Percentiles rank a stretch among this genome's conserved stretches.
These are phyloP conservation scores for Beta vulgaris DNA, from an alignment of 148 eudicot genomes.

Conservation along the genomic window DNA sequence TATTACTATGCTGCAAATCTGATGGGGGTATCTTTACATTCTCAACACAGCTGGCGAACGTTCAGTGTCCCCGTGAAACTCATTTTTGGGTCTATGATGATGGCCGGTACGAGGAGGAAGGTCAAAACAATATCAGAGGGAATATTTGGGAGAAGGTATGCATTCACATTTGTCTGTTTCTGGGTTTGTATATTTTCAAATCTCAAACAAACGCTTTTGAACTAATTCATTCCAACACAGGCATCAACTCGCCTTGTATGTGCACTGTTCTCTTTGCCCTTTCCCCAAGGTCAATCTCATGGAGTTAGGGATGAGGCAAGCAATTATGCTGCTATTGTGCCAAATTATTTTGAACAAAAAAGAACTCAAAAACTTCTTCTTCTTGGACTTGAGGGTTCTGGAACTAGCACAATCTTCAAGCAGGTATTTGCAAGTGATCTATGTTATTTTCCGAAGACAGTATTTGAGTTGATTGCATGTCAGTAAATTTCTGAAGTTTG, in stretches of 20 bases:
- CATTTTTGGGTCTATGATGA: slow-evolving; percentile 99
- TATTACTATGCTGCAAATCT: slow-evolving; percentile 3
- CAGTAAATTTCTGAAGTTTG: not conserved
- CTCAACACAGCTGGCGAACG: slow-evolving; percentile 73
- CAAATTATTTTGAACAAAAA: slow-evolving; percentile 76
- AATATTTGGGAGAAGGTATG: slow-evolving; percentile 98
- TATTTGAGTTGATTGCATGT: slow-evolving; percentile 3
- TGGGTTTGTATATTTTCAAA: not conserved
- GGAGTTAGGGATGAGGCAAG: slow-evolving; percentile 79
- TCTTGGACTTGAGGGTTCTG: slow-evolving; percentile 81
- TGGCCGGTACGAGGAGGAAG: slow-evolving; percentile 99
- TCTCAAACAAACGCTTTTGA: slow-evolving; percentile 14
- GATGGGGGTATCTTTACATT: slow-evolving; percentile 12
- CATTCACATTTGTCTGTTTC: slow-evolving; percentile 1
- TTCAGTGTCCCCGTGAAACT: slow-evolving; percentile 98
- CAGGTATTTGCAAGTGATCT: slow-evolving; percentile 54
- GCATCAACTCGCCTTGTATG: slow-evolving; percentile 83
- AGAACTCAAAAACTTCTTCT: slow-evolving; percentile 77
- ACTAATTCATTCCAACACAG: slow-evolving; percentile 38
- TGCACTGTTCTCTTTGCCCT: slow-evolving; percentile 82
- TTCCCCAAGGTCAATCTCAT: slow-evolving; percentile 79
- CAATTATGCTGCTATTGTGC: slow-evolving; percentile 61
- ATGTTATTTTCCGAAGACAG: slow-evolving; percentile 5
- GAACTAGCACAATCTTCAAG: slow-evolving; percentile 99
- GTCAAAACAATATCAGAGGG: slow-evolving; percentile 96